Evolutionary conservation across 2,329 filamentous ascomycete species (phyloP), one percentile per base, ranked within the genome.

Genomic region (Colletotrichum coccodes): DNA sequence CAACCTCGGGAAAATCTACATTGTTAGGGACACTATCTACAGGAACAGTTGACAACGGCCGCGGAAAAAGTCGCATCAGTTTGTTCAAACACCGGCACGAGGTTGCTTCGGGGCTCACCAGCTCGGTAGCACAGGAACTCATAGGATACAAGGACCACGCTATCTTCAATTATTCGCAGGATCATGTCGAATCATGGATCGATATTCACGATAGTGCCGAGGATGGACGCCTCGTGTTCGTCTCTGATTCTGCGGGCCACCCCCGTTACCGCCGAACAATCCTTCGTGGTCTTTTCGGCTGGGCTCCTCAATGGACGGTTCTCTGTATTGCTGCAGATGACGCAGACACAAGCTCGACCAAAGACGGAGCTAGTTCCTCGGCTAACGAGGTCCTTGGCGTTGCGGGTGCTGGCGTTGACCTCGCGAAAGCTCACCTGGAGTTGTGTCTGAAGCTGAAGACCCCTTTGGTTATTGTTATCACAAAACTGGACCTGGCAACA

Each of bases 61-160:
- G 95, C 71, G 96, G 96, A 0, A 96, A 94, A 77, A 97, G 94
- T 76, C 89, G 96, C 60, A 84, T 98, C 30, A 95, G 93, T 75
- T 86, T 98, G 58, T 84, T 99, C 34, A 97, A 94, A 77, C 96
- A 99, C 79, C 90, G 93, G 12, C 96, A 99, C 77, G 96, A 99
- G 78, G 92, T 98, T 65, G 91, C 88, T 3, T 97, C 95, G 3
- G 96, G 96, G 0, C 87, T 97, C 71, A 99, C 96, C 1, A 98
- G 94, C 76, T 98, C 95, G 6, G 92, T 99, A 50, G 94, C 96
- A 0, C 95, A 98, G 75, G 96, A 98, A 78, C 85, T 99, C 11
- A 88, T 99, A 70, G 96, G 96, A 8, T 99, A 98, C 77, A 86
- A 87, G 47, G 81, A 84, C 4, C 76, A 76, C 30, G 76, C 76